Evolutionary conservation across 2,329 filamentous ascomycete genomes (phyloP).

Genomic region (Coleophoma eucalyptorum): DNA sequence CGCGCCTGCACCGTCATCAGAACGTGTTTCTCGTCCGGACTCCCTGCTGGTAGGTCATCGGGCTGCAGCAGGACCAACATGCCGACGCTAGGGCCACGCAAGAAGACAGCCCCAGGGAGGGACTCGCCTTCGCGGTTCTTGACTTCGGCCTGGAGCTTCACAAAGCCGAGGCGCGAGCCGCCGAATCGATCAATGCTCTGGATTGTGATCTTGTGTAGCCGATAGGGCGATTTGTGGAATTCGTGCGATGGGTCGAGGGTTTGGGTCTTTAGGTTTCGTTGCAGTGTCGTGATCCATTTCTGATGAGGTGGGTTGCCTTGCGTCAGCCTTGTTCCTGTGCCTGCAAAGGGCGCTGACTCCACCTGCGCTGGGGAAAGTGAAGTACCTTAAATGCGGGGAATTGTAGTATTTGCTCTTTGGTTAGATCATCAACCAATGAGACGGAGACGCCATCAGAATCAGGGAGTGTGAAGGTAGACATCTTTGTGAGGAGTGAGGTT

Average conservation of each 20-base stretch:
- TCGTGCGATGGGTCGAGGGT: constrained; percentile 35
- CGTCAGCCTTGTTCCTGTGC: too few species aligned
- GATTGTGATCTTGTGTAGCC: constrained; percentile 44
- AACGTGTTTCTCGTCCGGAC: constrained; percentile 46
- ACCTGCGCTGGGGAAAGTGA: too few species aligned
- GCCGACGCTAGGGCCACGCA: constrained; percentile 57
- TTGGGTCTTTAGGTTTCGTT: constrained; percentile 18
- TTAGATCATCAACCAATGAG: constrained; percentile 38
- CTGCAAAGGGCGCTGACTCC: too few species aligned
- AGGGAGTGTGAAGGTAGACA: constrained; percentile 38
- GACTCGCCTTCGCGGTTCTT: constrained; percentile 42
- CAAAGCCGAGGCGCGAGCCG: constrained; percentile 43
- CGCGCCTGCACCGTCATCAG: constrained; percentile 58
- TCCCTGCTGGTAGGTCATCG: constrained; percentile 36
- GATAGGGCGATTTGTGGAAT: constrained; percentile 51
- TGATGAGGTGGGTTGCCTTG: neutral
- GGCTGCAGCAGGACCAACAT: constrained; percentile 46
- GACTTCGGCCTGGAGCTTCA: constrained; percentile 49
- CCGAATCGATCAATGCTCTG: constrained; percentile 53
- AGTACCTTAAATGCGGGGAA: constrained; percentile 48
- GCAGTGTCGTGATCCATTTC: constrained; percentile 19
- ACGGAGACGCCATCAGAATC: constrained; percentile 35
- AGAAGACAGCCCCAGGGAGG: constrained; percentile 51
- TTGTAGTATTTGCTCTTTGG: constrained; percentile 37
- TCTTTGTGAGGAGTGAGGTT: constrained; percentile 12